Conservation (phyloP, 176 grass and related monocot species). For the bread wheat (Triticum aestivum) region DNA sequence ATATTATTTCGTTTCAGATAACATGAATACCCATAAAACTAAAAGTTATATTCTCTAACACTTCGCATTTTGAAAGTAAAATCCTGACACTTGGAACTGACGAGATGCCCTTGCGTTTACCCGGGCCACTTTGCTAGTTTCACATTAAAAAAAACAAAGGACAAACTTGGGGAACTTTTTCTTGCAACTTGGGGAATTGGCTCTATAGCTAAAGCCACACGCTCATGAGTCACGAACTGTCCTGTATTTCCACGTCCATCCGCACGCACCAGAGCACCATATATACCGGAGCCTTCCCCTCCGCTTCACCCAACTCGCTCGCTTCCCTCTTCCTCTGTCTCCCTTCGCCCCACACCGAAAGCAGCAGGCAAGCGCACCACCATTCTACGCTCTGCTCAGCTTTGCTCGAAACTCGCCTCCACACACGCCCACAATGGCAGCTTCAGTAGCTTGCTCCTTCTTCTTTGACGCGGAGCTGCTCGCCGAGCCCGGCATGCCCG, state of each 20-base stretch:
- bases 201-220: too few relatives aligned
- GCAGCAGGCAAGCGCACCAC: neutral
- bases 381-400: neutral
- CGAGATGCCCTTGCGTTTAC: too few relatives aligned
- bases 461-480: conserved; percentile 43
- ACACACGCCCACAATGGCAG: neutral
- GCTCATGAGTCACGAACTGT: too few relatives aligned
- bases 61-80: too few relatives aligned
- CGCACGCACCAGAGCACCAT: neutral
- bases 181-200: too few relatives aligned
- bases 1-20: too few relatives aligned
- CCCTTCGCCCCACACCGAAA: neutral
- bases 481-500: neutral
- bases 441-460: conserved; percentile 20
- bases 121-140: too few relatives aligned
- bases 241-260: neutral
- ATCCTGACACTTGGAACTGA: too few relatives aligned
- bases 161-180: too few relatives aligned
- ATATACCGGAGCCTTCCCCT: neutral
- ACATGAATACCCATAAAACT: too few relatives aligned
- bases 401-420: neutral
- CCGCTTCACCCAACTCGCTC: neutral
- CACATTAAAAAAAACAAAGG: too few relatives aligned
- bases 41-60: too few relatives aligned
- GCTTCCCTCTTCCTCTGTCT: neutral